Evolutionary conservation across 2,329 filamentous ascomycete genomes (phyloP).

Genomic region (Nakataea oryzae): DNA sequence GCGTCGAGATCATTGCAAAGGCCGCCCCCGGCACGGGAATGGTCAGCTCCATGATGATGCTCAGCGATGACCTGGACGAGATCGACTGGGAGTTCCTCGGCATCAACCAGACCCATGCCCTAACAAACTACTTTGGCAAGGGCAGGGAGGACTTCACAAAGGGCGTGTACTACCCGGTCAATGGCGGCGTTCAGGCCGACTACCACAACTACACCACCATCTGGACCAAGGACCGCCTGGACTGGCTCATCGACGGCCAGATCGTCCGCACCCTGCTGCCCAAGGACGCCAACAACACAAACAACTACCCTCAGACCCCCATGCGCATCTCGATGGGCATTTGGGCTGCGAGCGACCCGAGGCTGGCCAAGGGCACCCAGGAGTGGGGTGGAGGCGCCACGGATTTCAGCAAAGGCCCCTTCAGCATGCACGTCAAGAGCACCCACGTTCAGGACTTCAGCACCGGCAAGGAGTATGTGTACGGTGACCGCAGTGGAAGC

Average conservation of each 20-base stretch:
- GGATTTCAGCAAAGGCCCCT: constrained; percentile 45
- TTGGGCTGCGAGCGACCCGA: constrained; percentile 51
- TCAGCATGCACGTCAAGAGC: constrained; percentile 52
- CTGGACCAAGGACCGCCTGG: constrained; percentile 58
- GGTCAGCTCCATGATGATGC: constrained; percentile 71
- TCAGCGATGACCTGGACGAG: constrained; percentile 78
- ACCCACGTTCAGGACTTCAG: constrained; percentile 26
- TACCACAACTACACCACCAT: constrained; percentile 69
- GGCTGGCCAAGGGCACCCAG: constrained; percentile 37
- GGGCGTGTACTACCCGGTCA: constrained; percentile 45
- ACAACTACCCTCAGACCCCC: constrained; percentile 66
- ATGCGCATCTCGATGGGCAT: constrained; percentile 60
- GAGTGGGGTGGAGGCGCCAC: constrained; percentile 48
- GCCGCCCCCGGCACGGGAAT: constrained; percentile 66
- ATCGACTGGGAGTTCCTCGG: constrained; percentile 82
- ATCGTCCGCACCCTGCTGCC: constrained; percentile 54
- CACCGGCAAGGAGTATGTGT: constrained; percentile 13
- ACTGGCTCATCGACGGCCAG: constrained; percentile 60
- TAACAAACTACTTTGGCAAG: constrained; percentile 75
- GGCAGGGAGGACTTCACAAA: constrained; percentile 41
- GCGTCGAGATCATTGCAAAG: constrained; percentile 68
- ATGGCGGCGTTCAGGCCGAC: constrained; percentile 43
- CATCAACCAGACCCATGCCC: constrained; percentile 47
- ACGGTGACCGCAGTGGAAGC: constrained; percentile 7
- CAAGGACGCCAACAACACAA: constrained; percentile 48